Evolutionary conservation across 805 yeast genomes (phyloP).

Genomic region (Candida stauntonica): DNA sequence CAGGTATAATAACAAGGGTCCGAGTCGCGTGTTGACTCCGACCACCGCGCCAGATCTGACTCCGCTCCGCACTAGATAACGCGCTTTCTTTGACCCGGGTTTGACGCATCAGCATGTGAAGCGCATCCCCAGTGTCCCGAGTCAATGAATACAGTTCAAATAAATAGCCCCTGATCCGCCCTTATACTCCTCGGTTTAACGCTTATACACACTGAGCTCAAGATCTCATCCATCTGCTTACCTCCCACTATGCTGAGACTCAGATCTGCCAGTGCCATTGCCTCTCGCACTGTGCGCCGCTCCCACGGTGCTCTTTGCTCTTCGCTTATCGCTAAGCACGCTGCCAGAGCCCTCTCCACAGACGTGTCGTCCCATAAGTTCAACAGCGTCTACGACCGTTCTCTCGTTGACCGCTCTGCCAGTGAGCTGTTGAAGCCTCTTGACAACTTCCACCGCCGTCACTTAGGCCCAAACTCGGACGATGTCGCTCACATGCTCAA

Average conservation of each 20-base stretch:
- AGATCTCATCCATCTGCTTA: not conserved
- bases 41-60: no score
- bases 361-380: constrained; percentile 55
- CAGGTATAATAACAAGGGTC: no score
- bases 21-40: no score
- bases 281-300: not conserved
- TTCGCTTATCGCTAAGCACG: not conserved
- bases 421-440: constrained; percentile 34
- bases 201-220: not conserved
- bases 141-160: no score
- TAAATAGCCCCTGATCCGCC: not conserved
- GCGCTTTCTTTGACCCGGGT: no score
- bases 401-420: constrained; percentile 14
- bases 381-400: constrained; percentile 41
- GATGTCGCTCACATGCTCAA: constrained; percentile 65
- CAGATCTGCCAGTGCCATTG: constrained; percentile 4
- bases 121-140: no score
- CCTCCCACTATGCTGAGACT: constrained; percentile 3
- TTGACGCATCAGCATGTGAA: no score
- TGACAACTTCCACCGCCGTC: constrained; percentile 88
- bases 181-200: not conserved
- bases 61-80: no score
- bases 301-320: not conserved
- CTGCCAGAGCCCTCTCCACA: constrained; percentile 29
- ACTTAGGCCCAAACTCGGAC: constrained; percentile 72